A percentile compares a stretch with the other conserved stretches of the same genome.
Conservation (phyloP, 495 filamentous ascomycete genomes). For the Lasiosphaeriaceae sp. region DNA sequence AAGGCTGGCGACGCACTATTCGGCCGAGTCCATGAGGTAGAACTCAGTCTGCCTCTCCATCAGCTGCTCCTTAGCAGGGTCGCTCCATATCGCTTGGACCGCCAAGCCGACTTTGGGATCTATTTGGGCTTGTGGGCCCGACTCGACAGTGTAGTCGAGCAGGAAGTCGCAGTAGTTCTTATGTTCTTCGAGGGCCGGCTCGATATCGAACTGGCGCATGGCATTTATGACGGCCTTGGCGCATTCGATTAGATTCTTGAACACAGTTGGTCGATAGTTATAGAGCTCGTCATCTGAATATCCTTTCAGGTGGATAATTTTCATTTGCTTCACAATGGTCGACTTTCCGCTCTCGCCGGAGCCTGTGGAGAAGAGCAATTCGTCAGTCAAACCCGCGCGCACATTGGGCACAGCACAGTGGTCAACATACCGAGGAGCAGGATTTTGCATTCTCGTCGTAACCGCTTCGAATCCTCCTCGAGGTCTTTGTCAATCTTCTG, state of each 20-base stretch:
- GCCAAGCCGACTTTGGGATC: slow-evolving; percentile 77
- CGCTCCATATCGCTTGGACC: slow-evolving; percentile 83
- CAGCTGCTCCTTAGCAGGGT: slow-evolving; percentile 75
- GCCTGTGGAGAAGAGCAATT: slow-evolving; percentile 47
- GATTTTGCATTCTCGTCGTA: slow-evolving; percentile 98
- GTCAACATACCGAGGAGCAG: slow-evolving; percentile 73
- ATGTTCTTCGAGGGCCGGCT: slow-evolving; percentile 66
- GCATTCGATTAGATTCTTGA: slow-evolving; percentile 97
- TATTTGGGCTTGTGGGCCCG: slow-evolving; percentile 78
- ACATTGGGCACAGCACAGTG: not conserved
- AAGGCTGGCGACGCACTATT: slow-evolving; percentile 66
- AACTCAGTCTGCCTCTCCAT: slow-evolving; percentile 97
- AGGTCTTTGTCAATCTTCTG: slow-evolving; percentile 88
- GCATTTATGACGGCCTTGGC: slow-evolving; percentile 85
- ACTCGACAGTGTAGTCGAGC: slow-evolving; percentile 81
- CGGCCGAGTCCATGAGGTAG: slow-evolving; percentile 98
- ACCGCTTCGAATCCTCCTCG: slow-evolving; percentile 84
- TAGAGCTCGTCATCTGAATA: slow-evolving; percentile 88
- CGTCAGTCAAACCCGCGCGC: not conserved
- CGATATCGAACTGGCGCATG: slow-evolving; percentile 82
- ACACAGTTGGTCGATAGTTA: slow-evolving; percentile 90
- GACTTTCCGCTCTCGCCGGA: slow-evolving; percentile 99
- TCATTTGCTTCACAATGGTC: slow-evolving; percentile 99
- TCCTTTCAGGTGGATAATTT: slow-evolving; percentile 97
- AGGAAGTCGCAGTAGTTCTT: slow-evolving; percentile 73